Base-by-base conservation (phyloP, 2,329 filamentous ascomycete species). In the Fusarium fracticaudum region DNA sequence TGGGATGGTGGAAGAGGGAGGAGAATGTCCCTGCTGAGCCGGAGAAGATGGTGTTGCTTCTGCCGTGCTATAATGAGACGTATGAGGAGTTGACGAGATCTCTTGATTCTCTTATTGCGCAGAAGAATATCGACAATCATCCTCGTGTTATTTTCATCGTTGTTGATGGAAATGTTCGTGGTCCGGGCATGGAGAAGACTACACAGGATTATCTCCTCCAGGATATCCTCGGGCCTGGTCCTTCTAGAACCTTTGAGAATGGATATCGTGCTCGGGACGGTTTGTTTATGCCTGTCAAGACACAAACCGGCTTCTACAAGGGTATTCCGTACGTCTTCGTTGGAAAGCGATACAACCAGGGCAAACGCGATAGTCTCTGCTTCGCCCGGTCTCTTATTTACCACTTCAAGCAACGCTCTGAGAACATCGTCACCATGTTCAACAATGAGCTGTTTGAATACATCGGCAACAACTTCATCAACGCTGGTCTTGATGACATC, bases 11-110 rank as follows among this genome's bases (percentile, higher is more conserved):
- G 60, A 69, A 71, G n/a, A 74, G 73, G 20, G 81, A 82, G 59
- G 81, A 82, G 20, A 72, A 78, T 9, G 48, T 79, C 1, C 84
- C 84, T 1, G 82, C 84, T 55, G 76, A 79, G 37, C 83, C 82
- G 0, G 85, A 87, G 73, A 81, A 81, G 55, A 81, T 87, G 79
- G 84, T 87, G 5, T 72, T 86, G 37, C 76, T 87, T 38, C 79
- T 87, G 9, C 85, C 86, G 3, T 87, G 86, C 77, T 87, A 87
- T 77, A 87, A 87, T 71, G 85, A 87, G 72, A 86, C 84, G 0
- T 75, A 79, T 12, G 79, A 86, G 9, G 86, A 87, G 68, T 76
- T 86, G 31, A 81, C 78, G 8, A 80, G 81, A 5, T 87, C 85
- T 0, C 81, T 87, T 1, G 84, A 87, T 64, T 87, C 86, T 6